These are phyloP conservation scores for Ustilago sp. DNA, from an alignment of 1,284 basidiomycete species.

Conservation along the genomic window DNA sequence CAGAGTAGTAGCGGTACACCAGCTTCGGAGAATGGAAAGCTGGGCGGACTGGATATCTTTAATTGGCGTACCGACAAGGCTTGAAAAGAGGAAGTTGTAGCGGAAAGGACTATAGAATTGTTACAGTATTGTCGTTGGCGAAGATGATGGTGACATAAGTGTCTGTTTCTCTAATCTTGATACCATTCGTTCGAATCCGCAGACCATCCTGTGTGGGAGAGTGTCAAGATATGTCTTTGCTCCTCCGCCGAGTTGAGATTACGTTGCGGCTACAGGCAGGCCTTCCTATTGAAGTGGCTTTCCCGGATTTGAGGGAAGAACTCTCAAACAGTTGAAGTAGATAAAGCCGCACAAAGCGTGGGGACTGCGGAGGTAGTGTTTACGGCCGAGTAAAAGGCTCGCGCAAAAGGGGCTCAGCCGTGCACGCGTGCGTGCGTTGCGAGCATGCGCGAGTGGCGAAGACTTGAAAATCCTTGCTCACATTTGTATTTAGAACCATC, in stretches of 20 bases:
- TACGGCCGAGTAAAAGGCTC: too few relatives aligned
- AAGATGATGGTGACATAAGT: background rate
- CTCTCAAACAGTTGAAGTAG: too few relatives aligned
- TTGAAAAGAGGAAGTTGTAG: background rate
- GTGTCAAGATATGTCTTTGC: background rate
- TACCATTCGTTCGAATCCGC: background rate
- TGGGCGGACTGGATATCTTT: conserved; percentile 58
- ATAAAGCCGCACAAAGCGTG: too few relatives aligned
- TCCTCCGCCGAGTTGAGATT: background rate
- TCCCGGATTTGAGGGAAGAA: background rate
- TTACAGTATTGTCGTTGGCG: background rate
- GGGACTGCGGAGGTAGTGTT: too few relatives aligned
- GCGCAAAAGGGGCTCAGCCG: too few relatives aligned
- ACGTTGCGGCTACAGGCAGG: too few relatives aligned
- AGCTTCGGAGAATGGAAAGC: conserved; percentile 31
- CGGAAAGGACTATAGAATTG: background rate
- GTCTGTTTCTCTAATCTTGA: conserved; percentile 2
- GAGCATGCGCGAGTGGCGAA: too few relatives aligned
- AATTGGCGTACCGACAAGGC: conserved; percentile 58
- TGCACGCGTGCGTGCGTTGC: too few relatives aligned
- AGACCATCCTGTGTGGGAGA: background rate
- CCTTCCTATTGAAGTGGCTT: too few relatives aligned
- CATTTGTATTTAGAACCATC: too few relatives aligned
- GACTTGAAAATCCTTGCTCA: too few relatives aligned
- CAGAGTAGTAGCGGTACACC: conserved; percentile 22